Conservation (phyloP, 768 basidiomycete genomes). For the Porpolomopsis calyptriformis region DNA sequence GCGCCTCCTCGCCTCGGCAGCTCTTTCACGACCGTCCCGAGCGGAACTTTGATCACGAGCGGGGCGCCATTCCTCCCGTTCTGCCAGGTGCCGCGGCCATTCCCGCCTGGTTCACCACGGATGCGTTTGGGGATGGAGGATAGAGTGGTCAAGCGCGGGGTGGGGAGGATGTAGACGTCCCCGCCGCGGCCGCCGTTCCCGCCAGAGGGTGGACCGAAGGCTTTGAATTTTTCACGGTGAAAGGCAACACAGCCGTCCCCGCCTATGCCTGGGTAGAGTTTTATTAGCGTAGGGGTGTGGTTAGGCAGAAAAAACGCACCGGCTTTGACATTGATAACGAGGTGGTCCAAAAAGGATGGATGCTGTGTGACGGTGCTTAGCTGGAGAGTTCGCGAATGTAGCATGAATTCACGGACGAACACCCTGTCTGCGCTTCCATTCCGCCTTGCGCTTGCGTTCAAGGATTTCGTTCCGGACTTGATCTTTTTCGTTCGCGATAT, state of each 20-base stretch:
- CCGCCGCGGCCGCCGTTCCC: conserved; percentile 89
- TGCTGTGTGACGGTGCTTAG: conserved; percentile 35
- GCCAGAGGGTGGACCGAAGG: conserved; percentile 83
- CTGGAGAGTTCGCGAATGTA: conserved; percentile 6
- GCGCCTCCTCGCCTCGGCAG: conserved; percentile 58
- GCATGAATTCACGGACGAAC: conserved; percentile 28
- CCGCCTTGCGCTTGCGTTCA: conserved; percentile 36
- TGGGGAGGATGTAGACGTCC: conserved; percentile 75
- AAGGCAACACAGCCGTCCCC: conserved; percentile 91
- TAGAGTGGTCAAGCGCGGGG: conserved; percentile 67
- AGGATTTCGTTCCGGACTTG: not conserved
- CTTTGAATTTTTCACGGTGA: conserved; percentile 78
- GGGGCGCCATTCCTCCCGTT: conserved; percentile 72
- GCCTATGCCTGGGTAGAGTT: conserved; percentile 54
- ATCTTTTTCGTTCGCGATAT: too few relatives aligned
- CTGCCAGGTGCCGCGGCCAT: conserved; percentile 81
- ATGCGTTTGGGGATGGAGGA: conserved; percentile 59
- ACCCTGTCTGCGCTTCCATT: conserved; percentile 66
- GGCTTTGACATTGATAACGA: conserved; percentile 66
- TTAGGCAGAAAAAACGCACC: conserved; percentile 33
- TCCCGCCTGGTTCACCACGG: conserved; percentile 51
- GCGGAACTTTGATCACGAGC: conserved; percentile 67
- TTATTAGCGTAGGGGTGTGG: conserved; percentile 1
- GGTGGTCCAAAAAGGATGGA: conserved; percentile 71
- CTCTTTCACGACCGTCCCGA: conserved; percentile 84